Base-by-base conservation (phyloP, 148 eudicot genomes). In the Selenicereus undatus region DNA sequence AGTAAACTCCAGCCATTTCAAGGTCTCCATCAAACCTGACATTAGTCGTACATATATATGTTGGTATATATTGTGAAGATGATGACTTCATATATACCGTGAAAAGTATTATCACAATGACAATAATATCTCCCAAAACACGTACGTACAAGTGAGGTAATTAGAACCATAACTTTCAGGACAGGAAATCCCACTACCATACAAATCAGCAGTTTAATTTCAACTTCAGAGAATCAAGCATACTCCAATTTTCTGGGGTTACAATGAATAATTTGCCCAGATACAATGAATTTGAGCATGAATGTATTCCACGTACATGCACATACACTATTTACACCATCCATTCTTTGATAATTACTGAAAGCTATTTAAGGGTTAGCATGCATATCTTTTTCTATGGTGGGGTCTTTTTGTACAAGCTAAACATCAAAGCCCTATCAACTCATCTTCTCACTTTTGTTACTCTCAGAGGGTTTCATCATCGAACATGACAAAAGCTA, bases 401-500 rank as follows among this genome's bases (percentile, higher is more conserved):
- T 66, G 35, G 71, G 71, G 20, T 18, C 68, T 27, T n/a, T 22
- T 64, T 22, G 29, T 64, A 0, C 11, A 64, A 64, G 68, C 29
- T 64, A 64, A 64, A 64, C 68, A 64, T 64, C 68, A 64, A 64
- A 9, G 68, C n/a, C 68, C 5, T n/a, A n/a, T 64, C 68, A 64
- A 64, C 20, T 56, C 62, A 64, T 64, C 27, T 2, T 64, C 65
- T 21, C 65, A 17, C 68, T 64, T 24, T 22, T 64, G 68, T 64
- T 64, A 27, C 29, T 64, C 29, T 64, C 68, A 64, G 29, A 29
- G 68, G 68, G 13, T 18, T 56, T 18, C 32, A 56, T 56, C n/a
- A 56, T 56, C 21, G 20, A 39, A 56, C 21, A 17, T 56, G 62
- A 56, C 62, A 17, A 56, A 56, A 56, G 22, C 62, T 56, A 7